A percentile compares a stretch with the other conserved stretches of the same genome.
These are phyloP conservation scores for Verticillium nonalfalfae DNA, from an alignment of 2,329 filamentous ascomycete genomes.

Conservation along the genomic window DNA sequence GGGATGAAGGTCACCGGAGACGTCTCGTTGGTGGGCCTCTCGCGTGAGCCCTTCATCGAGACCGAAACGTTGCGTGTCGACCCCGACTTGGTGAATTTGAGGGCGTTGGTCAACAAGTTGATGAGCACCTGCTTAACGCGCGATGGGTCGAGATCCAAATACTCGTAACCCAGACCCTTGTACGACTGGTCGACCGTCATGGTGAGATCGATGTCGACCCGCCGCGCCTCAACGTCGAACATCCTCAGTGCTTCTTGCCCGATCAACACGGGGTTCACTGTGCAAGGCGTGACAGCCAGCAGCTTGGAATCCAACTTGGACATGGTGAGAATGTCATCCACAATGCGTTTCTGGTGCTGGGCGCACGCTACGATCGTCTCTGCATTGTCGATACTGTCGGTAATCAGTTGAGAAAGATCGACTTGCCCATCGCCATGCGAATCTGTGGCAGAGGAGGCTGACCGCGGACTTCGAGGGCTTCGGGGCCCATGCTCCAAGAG, in stretches of 20 bases:
- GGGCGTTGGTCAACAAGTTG: slow-evolving; percentile 73
- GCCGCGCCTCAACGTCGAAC: slow-evolving; percentile 69
- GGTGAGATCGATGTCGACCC: slow-evolving; percentile 60
- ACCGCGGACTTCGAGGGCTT: background rate
- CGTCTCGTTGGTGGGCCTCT: slow-evolving; percentile 29
- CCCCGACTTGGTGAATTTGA: slow-evolving; percentile 71
- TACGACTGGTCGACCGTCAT: slow-evolving; percentile 60
- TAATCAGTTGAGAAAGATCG: slow-evolving; percentile 37
- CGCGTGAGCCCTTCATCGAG: slow-evolving; percentile 35
- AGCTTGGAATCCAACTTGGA: slow-evolving; percentile 73
- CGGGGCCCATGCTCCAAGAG: slow-evolving; percentile 18
- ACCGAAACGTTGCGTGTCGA: slow-evolving; percentile 49
- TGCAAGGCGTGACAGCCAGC: slow-evolving; percentile 64
- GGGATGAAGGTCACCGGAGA: slow-evolving; percentile 57
- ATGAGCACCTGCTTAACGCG: slow-evolving; percentile 74
- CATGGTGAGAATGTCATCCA: slow-evolving; percentile 69
- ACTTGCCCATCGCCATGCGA: slow-evolving; percentile 3
- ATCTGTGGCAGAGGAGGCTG: background rate
- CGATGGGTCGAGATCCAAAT: slow-evolving; percentile 65
- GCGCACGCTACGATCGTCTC: slow-evolving; percentile 74
- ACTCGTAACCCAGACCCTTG: slow-evolving; percentile 50
- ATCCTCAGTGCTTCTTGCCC: slow-evolving; percentile 66
- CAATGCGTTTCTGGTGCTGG: slow-evolving; percentile 72
- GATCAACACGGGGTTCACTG: slow-evolving; percentile 60
- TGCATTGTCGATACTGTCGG: slow-evolving; percentile 62